Conservation (phyloP, 2,329 filamentous ascomycete genomes). For the Colletotrichum orbiculare region DNA sequence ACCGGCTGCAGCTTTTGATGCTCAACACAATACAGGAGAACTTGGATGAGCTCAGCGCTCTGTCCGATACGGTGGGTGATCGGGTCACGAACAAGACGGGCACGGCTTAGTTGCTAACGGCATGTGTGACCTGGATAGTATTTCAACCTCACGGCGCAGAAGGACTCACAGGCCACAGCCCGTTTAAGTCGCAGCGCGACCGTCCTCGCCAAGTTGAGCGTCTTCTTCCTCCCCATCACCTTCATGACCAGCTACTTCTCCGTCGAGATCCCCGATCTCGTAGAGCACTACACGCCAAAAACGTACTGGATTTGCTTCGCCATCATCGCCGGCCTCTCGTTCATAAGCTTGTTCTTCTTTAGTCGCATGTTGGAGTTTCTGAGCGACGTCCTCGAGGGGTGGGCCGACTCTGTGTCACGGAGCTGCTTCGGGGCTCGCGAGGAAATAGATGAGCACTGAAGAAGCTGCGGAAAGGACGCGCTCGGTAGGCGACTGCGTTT, state of each 20-base stretch:
- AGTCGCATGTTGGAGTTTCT: constrained; percentile 57
- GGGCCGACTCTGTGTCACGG: constrained; percentile 37
- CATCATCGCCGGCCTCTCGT: constrained; percentile 69
- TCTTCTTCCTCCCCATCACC: constrained; percentile 79
- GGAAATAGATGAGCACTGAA: constrained; percentile 19
- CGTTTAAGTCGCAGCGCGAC: constrained; percentile 78
- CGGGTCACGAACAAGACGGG: neutral
- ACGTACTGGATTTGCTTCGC: constrained; percentile 78
- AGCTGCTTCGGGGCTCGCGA: neutral
- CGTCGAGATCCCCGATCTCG: constrained; percentile 69
- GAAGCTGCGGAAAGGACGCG: too few species aligned
- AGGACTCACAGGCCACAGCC: constrained; percentile 78
- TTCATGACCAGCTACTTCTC: constrained; percentile 82
- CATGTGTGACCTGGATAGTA: constrained; percentile 61
- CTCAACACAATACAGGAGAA: constrained; percentile 71
- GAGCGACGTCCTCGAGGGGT: constrained; percentile 56
- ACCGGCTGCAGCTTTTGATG: constrained; percentile 70
- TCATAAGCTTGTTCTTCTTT: constrained; percentile 67
- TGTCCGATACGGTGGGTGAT: constrained; percentile 71
- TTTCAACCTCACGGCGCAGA: constrained; percentile 81
- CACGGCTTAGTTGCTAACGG: neutral
- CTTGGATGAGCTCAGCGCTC: constrained; percentile 75
- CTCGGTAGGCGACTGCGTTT: neutral
- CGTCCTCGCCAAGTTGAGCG: constrained; percentile 78
- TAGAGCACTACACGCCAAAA: constrained; percentile 65